phyloP scores from a whole-genome alignment of 1,284 basidiomycete species.

The Pisolithus thermaeus region DNA sequence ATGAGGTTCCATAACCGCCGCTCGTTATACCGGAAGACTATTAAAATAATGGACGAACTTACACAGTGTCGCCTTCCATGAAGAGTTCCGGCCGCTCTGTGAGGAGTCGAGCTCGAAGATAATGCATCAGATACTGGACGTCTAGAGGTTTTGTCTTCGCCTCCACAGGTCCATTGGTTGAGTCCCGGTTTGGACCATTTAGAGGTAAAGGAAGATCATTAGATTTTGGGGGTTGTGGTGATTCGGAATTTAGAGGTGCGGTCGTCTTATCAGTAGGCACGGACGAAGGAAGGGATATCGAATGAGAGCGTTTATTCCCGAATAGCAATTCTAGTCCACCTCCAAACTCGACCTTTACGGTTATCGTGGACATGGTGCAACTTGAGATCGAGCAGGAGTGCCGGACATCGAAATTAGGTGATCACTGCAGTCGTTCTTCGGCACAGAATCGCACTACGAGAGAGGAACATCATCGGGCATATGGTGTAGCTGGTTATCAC shows the following conservation, averaged over 20 bases:
- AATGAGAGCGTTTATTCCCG: conserved; percentile 59
- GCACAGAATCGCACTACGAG: too few relatives aligned
- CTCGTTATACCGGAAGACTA: neutral
- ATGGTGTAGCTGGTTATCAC: conserved; percentile 42
- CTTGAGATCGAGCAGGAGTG: too few relatives aligned
- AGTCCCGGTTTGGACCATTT: neutral
- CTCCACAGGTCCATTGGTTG: neutral
- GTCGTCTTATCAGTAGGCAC: conserved; percentile 35
- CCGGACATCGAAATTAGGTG: neutral
- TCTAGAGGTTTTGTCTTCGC: conserved; percentile 47
- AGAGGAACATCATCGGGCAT: conserved; percentile 16
- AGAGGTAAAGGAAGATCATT: neutral
- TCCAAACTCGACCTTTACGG: conserved; percentile 61
- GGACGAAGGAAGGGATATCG: conserved; percentile 49
- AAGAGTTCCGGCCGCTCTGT: conserved; percentile 90
- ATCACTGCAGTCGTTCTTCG: neutral
- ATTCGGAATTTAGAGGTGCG: conserved; percentile 3
- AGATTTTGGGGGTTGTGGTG: neutral
- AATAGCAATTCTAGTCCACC: conserved; percentile 85
- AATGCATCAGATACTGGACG: conserved; percentile 72
- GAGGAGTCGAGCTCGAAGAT: conserved; percentile 75
- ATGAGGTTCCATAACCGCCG: neutral
- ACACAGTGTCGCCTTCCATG: conserved; percentile 86
- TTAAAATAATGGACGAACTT: conserved; percentile 8
- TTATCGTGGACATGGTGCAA: conserved; percentile 22